These are phyloP conservation scores for Candida coleopterorum DNA, from an alignment of 805 yeast species.

Conservation along the genomic window DNA sequence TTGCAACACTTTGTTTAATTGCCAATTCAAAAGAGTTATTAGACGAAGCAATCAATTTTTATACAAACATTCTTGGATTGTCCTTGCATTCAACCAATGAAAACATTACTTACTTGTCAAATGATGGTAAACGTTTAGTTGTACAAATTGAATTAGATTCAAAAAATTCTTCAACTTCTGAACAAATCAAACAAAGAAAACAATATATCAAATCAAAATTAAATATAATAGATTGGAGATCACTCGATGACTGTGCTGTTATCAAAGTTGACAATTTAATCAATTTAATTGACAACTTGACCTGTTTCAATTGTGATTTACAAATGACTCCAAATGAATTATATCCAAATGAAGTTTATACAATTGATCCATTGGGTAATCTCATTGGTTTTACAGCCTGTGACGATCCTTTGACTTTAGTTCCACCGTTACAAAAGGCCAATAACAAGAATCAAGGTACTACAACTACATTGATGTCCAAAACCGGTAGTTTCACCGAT, in stretches of 20 bases:
- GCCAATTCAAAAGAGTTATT: conserved; percentile 47
- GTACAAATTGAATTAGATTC: conserved; percentile 17
- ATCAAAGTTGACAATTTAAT: conserved; percentile 42
- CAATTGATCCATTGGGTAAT: conserved; percentile 80
- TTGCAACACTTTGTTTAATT: conserved; percentile 46
- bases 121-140: conserved; percentile 17
- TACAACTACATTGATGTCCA: conserved; percentile 11
- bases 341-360: conserved; percentile 70
- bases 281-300: conserved; percentile 30
- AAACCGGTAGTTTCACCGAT: conserved; percentile 3
- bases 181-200: conserved; percentile 15
- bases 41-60: conserved; percentile 50
- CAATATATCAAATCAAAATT: conserved; percentile 13
- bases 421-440: conserved; percentile 35
- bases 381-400: conserved; percentile 73
- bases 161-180: conserved; percentile 13
- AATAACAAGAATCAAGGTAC: conserved; percentile 6
- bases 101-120: conserved; percentile 16
- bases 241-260: conserved; percentile 39
- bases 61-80: conserved; percentile 41
- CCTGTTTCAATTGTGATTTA: conserved; percentile 26
- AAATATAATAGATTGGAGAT: conserved; percentile 45
- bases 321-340: conserved; percentile 70
- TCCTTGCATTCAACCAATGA: conserved; percentile 17
- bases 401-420: conserved; percentile 51